Percentiles rank a stretch among this genome's conserved stretches.
These are phyloP conservation scores for Coniochaeta prunicola DNA, from an alignment of 2,329 filamentous ascomycete species.

Conservation along the genomic window DNA sequence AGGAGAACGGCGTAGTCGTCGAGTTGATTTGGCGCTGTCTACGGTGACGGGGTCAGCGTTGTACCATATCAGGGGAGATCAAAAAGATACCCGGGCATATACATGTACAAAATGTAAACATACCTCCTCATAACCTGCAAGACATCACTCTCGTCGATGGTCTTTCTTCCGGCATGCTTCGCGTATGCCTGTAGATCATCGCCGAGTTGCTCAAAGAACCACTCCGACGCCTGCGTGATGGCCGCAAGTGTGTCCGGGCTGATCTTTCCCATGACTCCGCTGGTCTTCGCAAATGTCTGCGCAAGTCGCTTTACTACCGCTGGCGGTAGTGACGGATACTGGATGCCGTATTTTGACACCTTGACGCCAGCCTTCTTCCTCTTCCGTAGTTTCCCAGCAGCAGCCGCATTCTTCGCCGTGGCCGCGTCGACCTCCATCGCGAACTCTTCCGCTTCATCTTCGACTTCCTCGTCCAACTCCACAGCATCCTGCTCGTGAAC, in stretches of 20 bases:
- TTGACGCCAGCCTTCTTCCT: constrained; percentile 38
- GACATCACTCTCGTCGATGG: constrained; percentile 79
- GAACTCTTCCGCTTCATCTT: background rate
- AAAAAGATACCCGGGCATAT: constrained; percentile 8
- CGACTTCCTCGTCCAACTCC: constrained; percentile 3
- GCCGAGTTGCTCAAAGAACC: constrained; percentile 85
- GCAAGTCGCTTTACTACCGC: constrained; percentile 68
- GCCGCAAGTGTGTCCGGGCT: constrained; percentile 66
- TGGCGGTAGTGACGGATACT: constrained; percentile 67
- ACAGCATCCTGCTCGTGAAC: constrained; percentile 4
- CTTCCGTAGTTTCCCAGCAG: constrained; percentile 8
- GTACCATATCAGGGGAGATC: constrained; percentile 8
- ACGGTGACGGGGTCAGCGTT: constrained; percentile 22
- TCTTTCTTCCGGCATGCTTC: constrained; percentile 73
- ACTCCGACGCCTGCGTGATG: constrained; percentile 75
- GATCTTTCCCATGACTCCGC: constrained; percentile 61
- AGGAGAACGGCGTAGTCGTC: constrained; percentile 69
- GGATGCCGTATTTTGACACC: constrained; percentile 64
- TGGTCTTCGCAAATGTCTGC: constrained; percentile 61
- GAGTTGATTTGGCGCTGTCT: constrained; percentile 72
- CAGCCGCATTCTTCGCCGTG: constrained; percentile 9
- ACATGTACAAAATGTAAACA: constrained; percentile 22
- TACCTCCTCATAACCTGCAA: constrained; percentile 78
- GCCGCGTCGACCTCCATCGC: constrained; percentile 4
- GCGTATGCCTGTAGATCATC: constrained; percentile 77